Conservation (phyloP, 768 basidiomycete species). For the Tubosaeta sp. region DNA sequence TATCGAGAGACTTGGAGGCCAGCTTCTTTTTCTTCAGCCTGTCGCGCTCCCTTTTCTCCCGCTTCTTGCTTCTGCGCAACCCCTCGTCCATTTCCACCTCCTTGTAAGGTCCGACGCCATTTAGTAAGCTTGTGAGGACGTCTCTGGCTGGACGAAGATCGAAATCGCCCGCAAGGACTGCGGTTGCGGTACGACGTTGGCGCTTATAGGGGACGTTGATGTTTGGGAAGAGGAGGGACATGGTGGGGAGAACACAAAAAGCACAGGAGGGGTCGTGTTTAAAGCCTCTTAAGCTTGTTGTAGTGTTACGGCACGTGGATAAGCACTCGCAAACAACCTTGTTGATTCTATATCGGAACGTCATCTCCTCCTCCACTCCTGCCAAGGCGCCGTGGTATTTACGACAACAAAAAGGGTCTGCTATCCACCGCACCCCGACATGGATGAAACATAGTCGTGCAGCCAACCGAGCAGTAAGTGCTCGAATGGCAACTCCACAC, state of each 20-base stretch:
- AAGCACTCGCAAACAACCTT: conserved; percentile 34
- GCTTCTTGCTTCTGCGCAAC: conserved; percentile 49
- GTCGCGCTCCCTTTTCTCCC: conserved; percentile 44
- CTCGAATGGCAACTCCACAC: background rate
- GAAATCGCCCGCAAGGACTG: conserved; percentile 72
- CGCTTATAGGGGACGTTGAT: conserved; percentile 29
- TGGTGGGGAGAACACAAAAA: conserved; percentile 17
- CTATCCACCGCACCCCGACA: background rate
- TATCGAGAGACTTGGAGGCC: conserved; percentile 34
- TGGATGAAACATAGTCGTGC: background rate
- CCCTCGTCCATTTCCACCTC: conserved; percentile 60
- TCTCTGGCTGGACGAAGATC: conserved; percentile 66
- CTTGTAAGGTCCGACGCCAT: conserved; percentile 66
- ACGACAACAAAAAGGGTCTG: background rate
- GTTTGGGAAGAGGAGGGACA: conserved; percentile 20
- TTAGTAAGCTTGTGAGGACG: conserved; percentile 74
- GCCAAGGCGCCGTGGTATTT: background rate
- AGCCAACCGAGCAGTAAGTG: background rate
- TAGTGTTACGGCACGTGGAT: conserved; percentile 34
- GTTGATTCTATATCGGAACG: conserved; percentile 32
- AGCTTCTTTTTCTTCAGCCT: conserved; percentile 45
- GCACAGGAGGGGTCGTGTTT: conserved; percentile 33
- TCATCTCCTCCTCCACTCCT: background rate
- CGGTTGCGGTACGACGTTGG: conserved; percentile 61
- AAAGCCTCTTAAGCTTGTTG: conserved; percentile 34